phyloP scores from a whole-genome alignment of 1,284 basidiomycete genomes.

The Ganoderma meredithae region DNA sequence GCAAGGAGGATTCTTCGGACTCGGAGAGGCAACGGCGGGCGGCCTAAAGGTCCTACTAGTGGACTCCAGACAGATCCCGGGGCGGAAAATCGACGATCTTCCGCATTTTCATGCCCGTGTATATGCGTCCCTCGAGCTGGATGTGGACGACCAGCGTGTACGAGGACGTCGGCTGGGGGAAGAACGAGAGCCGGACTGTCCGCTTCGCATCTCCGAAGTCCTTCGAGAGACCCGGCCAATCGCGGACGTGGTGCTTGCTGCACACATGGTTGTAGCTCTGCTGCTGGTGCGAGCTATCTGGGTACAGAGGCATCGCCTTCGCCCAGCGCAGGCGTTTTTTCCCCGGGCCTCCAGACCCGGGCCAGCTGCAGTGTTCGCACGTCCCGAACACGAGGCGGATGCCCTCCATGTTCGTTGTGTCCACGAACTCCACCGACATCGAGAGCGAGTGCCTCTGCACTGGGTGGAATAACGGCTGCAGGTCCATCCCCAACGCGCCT shows the following conservation, averaged over 20 bases:
- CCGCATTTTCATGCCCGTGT: not conserved
- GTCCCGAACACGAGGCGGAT: slow-evolving; percentile 1
- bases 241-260: slow-evolving; percentile 8
- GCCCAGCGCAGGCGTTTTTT: slow-evolving; percentile 2
- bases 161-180: not conserved
- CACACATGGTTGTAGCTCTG: not conserved
- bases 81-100: not conserved
- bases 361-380: not conserved
- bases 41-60: no score
- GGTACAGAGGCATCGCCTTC: not conserved
- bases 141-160: slow-evolving; percentile 1
- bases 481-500: not conserved
- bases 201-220: slow-evolving; percentile 11
- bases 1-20: no score
- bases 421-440: not conserved
- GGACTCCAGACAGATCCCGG: no score
- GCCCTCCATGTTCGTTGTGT: not conserved
- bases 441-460: not conserved
- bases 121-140: not conserved
- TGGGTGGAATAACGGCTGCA: not conserved
- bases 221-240: not conserved
- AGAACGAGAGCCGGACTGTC: slow-evolving; percentile 14
- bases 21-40: no score
- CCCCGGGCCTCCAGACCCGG: no score
- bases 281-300: not conserved